Conservation (phyloP, 2,329 filamentous ascomycete species). For the Meredithiella fracta region DNA sequence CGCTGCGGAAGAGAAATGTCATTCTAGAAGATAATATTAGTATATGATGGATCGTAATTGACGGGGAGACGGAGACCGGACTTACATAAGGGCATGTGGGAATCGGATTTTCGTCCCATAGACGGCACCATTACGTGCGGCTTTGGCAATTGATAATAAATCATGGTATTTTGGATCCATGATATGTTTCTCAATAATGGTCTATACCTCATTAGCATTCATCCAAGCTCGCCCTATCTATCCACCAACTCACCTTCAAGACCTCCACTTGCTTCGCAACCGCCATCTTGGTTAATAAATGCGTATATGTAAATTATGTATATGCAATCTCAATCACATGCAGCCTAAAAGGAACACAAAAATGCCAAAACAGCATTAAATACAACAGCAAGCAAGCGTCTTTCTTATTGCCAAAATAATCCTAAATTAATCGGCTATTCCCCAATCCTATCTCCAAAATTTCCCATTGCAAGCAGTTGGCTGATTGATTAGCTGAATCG, state of each 20-base stretch:
- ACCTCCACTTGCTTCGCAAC: slow-evolving; percentile 8
- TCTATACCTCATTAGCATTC: slow-evolving; percentile 27
- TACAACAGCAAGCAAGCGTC: not conserved
- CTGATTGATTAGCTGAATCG: not conserved
- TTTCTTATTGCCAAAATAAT: not conserved
- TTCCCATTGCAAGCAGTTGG: too few species aligned
- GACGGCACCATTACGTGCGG: slow-evolving; percentile 86
- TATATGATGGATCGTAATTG: not conserved
- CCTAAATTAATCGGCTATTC: not conserved
- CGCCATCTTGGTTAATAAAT: slow-evolving; percentile 1
- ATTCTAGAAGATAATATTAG: slow-evolving; percentile 38
- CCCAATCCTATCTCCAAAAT: not conserved
- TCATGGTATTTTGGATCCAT: slow-evolving; percentile 77
- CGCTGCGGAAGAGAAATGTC: slow-evolving; percentile 90
- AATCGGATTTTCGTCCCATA: slow-evolving; percentile 97
- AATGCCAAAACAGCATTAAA: not conserved
- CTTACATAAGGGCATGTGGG: slow-evolving; percentile 78
- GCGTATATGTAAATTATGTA: too few species aligned
- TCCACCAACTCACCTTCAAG: slow-evolving; percentile 7
- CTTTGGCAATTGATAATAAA: slow-evolving; percentile 72
- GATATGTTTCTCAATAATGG: slow-evolving; percentile 55
- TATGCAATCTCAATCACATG: too few species aligned
- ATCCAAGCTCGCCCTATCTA: not conserved
- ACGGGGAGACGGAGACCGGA: not conserved
- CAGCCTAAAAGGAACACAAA: not conserved